phyloP scores from a whole-genome alignment of 768 basidiomycete species.

The Agrocybe chaxingu region DNA sequence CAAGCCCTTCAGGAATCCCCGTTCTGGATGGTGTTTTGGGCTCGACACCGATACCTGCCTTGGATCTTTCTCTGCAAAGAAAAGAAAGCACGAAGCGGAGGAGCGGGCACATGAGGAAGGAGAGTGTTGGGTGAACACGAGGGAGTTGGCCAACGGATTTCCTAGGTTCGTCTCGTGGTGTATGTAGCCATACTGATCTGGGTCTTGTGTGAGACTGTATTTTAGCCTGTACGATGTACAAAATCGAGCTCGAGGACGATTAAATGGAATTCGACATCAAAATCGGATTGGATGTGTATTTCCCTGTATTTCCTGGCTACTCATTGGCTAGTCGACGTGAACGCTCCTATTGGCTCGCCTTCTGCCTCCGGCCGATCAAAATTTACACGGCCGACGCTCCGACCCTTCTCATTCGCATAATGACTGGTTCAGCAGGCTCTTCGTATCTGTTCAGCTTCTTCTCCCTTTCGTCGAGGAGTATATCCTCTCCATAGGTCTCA shows the following conservation, averaged over 20 bases:
- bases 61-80: conserved; percentile 18
- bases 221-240: no score
- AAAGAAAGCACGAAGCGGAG: conserved; percentile 16
- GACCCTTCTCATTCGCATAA: background rate
- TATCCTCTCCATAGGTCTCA: no score
- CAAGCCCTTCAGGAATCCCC: conserved; percentile 24
- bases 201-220: no score
- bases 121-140: conserved; percentile 5
- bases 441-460: background rate
- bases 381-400: conserved; percentile 13
- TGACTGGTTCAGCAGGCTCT: background rate
- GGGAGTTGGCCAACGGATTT: background rate
- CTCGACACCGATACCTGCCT: conserved; percentile 8
- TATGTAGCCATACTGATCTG: background rate
- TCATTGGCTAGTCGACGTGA: no score
- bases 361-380: conserved; percentile 8
- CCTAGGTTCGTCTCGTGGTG: background rate
- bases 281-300: no score
- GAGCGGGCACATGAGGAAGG: conserved; percentile 16
- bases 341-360: background rate
- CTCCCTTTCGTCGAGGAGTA: no score
- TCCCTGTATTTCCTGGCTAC: no score
- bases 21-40: conserved; percentile 25
- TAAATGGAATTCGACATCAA: no score
- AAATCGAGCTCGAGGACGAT: no score